Base-by-base conservation (phyloP, 768 basidiomycete genomes). In the Boletales sp. region DNA sequence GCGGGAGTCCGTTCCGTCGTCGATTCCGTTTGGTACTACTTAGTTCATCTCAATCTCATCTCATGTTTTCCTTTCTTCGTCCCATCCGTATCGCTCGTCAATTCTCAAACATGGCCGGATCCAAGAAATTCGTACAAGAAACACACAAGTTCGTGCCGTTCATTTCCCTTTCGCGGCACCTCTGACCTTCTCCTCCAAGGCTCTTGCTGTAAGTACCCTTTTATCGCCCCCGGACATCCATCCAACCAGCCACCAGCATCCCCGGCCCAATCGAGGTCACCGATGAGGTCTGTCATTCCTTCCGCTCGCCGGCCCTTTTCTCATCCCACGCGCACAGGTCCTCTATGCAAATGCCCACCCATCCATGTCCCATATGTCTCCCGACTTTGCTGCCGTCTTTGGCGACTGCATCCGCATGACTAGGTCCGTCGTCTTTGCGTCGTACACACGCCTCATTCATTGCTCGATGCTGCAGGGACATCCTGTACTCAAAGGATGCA, bases 281-380 rank as follows among this genome's bases (percentile, higher is more conserved):
- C 18, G 81, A 87, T 65, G 80, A 83, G 59, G 81, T 80, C 48
- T 31, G 71, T 58, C 21, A 28, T 7, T 28, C 21, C 31, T 33
- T 6, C 35, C 31, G 2, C 40, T 28, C 21, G 25, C 39, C 38
- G 25, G 2, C 38, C 21, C 15, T 28, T 21, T 18, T 39, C 53
- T 14, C 39, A 18, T 18, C 25, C 17, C 25, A 5, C 7, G 25
- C 25, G 25, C 39, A 48, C 57, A 87, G 79, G 94, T 98, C 51
- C 84, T 98, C 57, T 84, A 75, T 60, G 93, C 94, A 61, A 97
- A 97, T 75, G 95, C 96, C 0, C 90, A 90, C 59, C 92, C 93
- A 0, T 82, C 86, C 47, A 78, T 93, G 76, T 89, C 88, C 46
- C 94, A 97, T 67, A 83, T 93, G 59, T 87, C 90, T 25, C 80